Conservation (phyloP, 2,329 filamentous ascomycete species). For the Neofusicoccum umdonicola region DNA sequence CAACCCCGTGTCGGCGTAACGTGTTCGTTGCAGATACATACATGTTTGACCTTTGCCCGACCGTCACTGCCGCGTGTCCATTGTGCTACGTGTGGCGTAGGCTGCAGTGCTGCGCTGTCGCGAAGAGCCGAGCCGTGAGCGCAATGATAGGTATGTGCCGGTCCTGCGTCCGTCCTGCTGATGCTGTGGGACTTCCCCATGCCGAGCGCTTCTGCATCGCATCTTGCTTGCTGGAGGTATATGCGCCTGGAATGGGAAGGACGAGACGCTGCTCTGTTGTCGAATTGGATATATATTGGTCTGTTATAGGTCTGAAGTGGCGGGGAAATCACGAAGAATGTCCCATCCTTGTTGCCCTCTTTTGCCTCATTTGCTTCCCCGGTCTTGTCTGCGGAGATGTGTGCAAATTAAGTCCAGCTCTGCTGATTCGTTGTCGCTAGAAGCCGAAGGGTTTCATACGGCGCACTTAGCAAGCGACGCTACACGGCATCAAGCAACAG, state of each 20-base stretch:
- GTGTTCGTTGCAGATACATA: not conserved
- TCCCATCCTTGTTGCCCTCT: not conserved
- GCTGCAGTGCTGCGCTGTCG: conserved; percentile 2
- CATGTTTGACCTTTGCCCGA: not conserved
- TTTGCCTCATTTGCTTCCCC: not conserved
- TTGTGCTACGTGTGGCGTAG: not conserved
- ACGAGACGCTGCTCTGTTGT: not conserved
- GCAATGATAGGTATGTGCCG: not conserved
- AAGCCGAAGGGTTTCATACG: not conserved
- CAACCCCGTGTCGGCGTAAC: not conserved
- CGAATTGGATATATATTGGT: not conserved
- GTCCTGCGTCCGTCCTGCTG: not conserved
- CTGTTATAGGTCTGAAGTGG: not conserved
- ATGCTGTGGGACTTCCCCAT: not conserved
- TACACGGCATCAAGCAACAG: not conserved
- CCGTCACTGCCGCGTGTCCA: not conserved
- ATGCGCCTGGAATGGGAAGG: not conserved
- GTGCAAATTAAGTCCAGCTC: not conserved
- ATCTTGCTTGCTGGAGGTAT: not conserved
- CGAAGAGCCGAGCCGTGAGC: conserved; percentile 4
- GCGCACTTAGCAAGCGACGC: not conserved
- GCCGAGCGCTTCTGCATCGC: not conserved
- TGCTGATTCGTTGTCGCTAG: not conserved
- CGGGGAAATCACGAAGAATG: too few species aligned
- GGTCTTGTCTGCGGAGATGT: not conserved